phyloP scores from a whole-genome alignment of 345 rosid genomes.

The Mangifera indica region DNA sequence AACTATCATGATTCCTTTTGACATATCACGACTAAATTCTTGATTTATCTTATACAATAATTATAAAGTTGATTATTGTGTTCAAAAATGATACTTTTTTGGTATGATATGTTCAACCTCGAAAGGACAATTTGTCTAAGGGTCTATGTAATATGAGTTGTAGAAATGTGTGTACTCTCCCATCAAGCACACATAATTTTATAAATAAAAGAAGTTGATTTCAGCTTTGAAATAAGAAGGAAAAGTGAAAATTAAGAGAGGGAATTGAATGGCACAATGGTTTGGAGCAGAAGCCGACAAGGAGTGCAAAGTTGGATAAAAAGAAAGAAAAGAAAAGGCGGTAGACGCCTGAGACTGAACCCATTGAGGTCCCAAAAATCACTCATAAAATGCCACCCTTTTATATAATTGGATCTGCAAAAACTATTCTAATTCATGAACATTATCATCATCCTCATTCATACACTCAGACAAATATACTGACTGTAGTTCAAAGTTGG shows the following conservation, averaged over 20 bases:
- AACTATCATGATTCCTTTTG: too few species aligned
- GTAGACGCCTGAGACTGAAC: slow-evolving; percentile 24
- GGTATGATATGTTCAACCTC: too few species aligned
- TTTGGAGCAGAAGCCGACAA: slow-evolving; percentile 8
- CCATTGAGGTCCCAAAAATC: slow-evolving; percentile 8
- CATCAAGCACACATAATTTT: background rate
- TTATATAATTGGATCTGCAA: background rate
- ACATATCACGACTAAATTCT: too few species aligned
- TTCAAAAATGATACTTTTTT: too few species aligned
- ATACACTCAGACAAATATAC: background rate
- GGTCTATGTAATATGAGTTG: too few species aligned
- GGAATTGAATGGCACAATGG: slow-evolving; percentile 3
- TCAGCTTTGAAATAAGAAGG: background rate
- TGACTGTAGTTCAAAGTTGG: slow-evolving; percentile 7
- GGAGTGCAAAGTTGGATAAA: slow-evolving; percentile 6
- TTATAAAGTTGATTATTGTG: too few species aligned
- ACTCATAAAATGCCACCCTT: background rate
- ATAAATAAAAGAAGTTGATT: background rate
- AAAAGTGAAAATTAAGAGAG: background rate
- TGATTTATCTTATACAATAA: too few species aligned
- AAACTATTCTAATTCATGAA: background rate
- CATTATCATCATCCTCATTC: background rate
- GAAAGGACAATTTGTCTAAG: too few species aligned
- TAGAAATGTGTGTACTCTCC: background rate
- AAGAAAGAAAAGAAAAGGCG: slow-evolving; percentile 27